Evolutionary conservation across 306 rosid genomes (phyloP).

Genomic region (Myrica gale): DNA sequence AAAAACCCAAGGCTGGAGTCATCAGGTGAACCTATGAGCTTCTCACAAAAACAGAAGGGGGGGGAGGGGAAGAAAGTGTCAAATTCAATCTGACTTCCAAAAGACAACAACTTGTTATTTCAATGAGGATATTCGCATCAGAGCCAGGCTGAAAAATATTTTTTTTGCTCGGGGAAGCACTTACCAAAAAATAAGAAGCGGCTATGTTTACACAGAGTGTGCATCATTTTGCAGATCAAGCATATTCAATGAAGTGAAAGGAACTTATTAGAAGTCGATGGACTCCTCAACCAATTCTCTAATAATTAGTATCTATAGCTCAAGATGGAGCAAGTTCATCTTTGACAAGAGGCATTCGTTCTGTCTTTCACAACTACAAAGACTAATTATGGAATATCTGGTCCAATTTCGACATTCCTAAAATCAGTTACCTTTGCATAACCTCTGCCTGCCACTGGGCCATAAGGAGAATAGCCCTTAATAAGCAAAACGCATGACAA

Average conservation of each 20-base stretch:
- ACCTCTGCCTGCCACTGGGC: conserved; percentile 1
- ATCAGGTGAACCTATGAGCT: conserved; percentile 98
- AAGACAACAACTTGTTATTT: not conserved
- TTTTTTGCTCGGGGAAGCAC: not conserved
- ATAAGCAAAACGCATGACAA: not conserved
- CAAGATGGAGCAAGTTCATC: conserved; percentile 5
- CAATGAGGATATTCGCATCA: not conserved
- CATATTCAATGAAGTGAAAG: not conserved
- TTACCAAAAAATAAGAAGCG: not conserved
- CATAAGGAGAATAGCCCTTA: conserved; percentile 8
- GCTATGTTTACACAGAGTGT: not conserved
- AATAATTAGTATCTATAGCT: conserved; percentile 1
- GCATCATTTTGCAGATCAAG: conserved; percentile 18
- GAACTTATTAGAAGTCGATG: not conserved
- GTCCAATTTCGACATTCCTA: not conserved
- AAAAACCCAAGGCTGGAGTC: conserved; percentile 90
- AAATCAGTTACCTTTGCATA: conserved; percentile 7
- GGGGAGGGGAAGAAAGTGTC: conserved; percentile 16
- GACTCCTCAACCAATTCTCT: not conserved
- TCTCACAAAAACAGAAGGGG: conserved; percentile 32
- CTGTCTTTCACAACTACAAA: not conserved
- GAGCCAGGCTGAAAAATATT: not conserved
- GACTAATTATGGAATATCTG: not conserved
- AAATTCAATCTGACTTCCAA: conserved; percentile 11
- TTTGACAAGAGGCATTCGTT: not conserved